phyloP scores from a whole-genome alignment of 108 stramenopile species.

The Cyclotella choctawhatcheeana region DNA sequence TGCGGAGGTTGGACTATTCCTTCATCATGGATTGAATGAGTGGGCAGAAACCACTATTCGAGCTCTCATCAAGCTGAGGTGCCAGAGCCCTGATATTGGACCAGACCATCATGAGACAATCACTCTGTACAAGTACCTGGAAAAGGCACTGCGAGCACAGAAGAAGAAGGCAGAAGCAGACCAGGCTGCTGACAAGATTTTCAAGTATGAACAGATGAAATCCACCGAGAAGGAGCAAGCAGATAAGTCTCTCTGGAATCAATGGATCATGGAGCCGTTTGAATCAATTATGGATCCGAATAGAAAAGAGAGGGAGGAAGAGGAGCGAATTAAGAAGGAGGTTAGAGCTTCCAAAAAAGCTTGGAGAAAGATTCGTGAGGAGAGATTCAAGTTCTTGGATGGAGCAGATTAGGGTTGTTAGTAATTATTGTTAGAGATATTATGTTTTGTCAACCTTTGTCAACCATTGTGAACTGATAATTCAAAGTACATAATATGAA shows the following conservation, averaged over 20 bases:
- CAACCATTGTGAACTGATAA: no score
- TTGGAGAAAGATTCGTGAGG: constrained; percentile 82
- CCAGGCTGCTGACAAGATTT: constrained; percentile 51
- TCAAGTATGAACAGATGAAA: constrained; percentile 32
- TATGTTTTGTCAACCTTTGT: no score
- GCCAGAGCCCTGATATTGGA: constrained; percentile 85
- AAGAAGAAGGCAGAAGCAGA: constrained; percentile 76
- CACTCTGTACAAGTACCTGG: constrained; percentile 72
- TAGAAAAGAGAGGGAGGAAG: constrained; percentile 86
- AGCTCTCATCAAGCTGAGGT: constrained; percentile 74
- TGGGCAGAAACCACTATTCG: constrained; percentile 83
- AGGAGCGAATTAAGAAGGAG: constrained; percentile 78
- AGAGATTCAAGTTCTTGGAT: constrained; percentile 89
- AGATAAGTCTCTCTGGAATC: constrained; percentile 71
- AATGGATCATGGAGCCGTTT: constrained; percentile 66
- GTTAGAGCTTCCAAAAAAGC: constrained; percentile 79
- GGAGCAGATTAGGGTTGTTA: constrained; percentile 23
- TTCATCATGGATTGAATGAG: constrained; percentile 76
- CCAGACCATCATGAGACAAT: constrained; percentile 84
- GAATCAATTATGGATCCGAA: constrained; percentile 88
- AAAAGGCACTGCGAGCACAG: constrained; percentile 60
- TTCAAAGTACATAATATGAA: no score
- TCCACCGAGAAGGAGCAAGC: constrained; percentile 74
- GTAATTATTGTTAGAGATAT: no score
- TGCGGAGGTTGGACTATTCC: constrained; percentile 84